Evolutionary conservation across 192 early-diverging fungal species (phyloP).

Genomic region (Pilaira anomala): DNA sequence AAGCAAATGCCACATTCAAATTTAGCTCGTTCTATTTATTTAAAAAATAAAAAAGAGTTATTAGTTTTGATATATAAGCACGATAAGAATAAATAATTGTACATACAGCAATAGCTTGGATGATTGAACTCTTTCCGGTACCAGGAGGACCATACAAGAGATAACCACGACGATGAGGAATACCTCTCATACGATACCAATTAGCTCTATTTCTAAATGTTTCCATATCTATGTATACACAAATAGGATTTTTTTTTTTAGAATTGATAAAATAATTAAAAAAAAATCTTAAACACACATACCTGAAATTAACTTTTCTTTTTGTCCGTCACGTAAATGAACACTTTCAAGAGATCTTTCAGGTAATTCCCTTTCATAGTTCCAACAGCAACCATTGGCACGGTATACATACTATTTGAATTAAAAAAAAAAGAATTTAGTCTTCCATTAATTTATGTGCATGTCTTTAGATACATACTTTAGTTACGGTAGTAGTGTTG

Average conservation of each 20-base stretch:
- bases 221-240: conserved; percentile 32
- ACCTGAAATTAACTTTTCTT: too few species aligned
- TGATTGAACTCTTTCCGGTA: conserved; percentile 51
- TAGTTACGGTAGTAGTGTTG: background rate
- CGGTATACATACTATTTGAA: too few species aligned
- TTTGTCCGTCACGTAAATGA: too few species aligned
- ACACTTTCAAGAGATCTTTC: too few species aligned
- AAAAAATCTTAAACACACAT: too few species aligned
- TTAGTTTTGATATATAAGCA: background rate
- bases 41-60: background rate
- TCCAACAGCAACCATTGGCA: too few species aligned
- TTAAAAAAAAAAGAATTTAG: too few species aligned
- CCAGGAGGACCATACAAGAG: conserved; percentile 54
- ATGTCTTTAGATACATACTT: too few species aligned
- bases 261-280: background rate
- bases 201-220: conserved; percentile 36
- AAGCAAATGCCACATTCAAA: conserved; percentile 45
- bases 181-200: conserved; percentile 49
- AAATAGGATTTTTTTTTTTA: too few species aligned
- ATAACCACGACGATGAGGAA: conserved; percentile 51
- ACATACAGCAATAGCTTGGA: conserved; percentile 48
- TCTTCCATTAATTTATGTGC: too few species aligned
- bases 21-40: conserved; percentile 17
- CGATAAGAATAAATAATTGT: background rate
- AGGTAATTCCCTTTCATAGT: too few species aligned